Conservation (phyloP, 306 rosid species). For the Coriaria nepalensis region DNA sequence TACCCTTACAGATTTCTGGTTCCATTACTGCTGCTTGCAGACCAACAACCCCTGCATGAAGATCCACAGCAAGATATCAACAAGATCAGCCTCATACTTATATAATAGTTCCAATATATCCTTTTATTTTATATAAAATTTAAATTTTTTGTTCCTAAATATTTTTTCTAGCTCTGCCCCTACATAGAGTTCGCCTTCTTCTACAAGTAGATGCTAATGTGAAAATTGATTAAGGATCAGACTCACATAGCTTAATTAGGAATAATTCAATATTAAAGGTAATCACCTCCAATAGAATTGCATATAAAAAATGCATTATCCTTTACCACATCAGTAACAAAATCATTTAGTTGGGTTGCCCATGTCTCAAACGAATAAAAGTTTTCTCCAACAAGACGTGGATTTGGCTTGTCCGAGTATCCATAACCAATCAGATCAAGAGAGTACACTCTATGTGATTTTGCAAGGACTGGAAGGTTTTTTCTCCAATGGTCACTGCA, state of each 20-base stretch:
- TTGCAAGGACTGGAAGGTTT: slow-evolving; percentile 59
- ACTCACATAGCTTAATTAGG: too few relatives aligned
- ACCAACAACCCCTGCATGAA: slow-evolving; percentile 80
- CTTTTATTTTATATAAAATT: too few relatives aligned
- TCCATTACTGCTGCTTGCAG: slow-evolving; percentile 75
- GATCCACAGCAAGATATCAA: too few relatives aligned
- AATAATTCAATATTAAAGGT: slow-evolving; percentile 1
- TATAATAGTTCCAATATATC: too few relatives aligned
- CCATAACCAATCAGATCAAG: slow-evolving; percentile 97
- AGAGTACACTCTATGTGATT: slow-evolving; percentile 65
- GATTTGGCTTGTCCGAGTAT: slow-evolving; percentile 89
- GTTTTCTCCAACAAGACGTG: slow-evolving; percentile 42
- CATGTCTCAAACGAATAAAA: slow-evolving; percentile 88
- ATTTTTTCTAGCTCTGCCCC: too few relatives aligned
- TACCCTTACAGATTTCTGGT: slow-evolving; percentile 63
- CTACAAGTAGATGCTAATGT: too few relatives aligned
- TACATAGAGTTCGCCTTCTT: too few relatives aligned
- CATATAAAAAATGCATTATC: slow-evolving; percentile 75
- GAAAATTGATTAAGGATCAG: too few relatives aligned
- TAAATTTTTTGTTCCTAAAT: too few relatives aligned
- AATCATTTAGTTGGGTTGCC: slow-evolving; percentile 81
- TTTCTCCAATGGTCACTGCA: slow-evolving; percentile 97
- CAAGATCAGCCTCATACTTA: too few relatives aligned
- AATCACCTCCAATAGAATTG: slow-evolving; percentile 87
- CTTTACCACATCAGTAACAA: slow-evolving; percentile 55